A percentile compares a stretch with the other conserved stretches of the same genome.
Conservation (phyloP, 441 rosid species). For the Jatropha multifida region DNA sequence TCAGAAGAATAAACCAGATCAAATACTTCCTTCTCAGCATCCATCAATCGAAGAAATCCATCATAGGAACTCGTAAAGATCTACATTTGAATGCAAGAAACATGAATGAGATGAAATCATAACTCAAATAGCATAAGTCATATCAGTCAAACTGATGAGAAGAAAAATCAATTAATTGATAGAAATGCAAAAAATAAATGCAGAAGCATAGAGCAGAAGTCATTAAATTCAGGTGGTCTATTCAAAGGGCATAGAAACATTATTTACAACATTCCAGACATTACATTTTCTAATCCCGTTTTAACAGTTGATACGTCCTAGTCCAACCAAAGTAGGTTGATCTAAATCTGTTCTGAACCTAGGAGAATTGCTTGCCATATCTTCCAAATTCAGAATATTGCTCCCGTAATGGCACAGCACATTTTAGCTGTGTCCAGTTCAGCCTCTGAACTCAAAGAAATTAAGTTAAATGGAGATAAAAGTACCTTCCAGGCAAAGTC, state of each 20-base stretch:
- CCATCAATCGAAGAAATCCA: constrained; percentile 69
- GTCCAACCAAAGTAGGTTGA: neutral
- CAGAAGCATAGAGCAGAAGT: neutral
- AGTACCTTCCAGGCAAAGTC: neutral
- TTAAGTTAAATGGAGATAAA: neutral
- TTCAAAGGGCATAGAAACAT: neutral
- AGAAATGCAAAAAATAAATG: neutral
- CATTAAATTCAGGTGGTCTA: neutral
- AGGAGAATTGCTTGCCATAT: neutral
- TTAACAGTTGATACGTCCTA: neutral
- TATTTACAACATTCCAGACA: neutral
- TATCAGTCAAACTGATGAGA: constrained; percentile 4
- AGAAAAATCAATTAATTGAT: neutral
- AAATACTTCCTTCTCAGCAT: constrained; percentile 67
- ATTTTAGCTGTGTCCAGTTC: neutral
- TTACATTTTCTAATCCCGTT: neutral
- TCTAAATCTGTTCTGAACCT: neutral
- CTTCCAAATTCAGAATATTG: neutral
- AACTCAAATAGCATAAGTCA: neutral
- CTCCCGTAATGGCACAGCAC: neutral
- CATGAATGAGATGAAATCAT: neutral
- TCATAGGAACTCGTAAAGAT: constrained; percentile 63
- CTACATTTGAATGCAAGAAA: constrained; percentile 38
- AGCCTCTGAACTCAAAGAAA: neutral
- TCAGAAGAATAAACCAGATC: constrained; percentile 53